Conservation (phyloP, 805 yeast species). For the Cyberlindnera galapagoensis region DNA sequence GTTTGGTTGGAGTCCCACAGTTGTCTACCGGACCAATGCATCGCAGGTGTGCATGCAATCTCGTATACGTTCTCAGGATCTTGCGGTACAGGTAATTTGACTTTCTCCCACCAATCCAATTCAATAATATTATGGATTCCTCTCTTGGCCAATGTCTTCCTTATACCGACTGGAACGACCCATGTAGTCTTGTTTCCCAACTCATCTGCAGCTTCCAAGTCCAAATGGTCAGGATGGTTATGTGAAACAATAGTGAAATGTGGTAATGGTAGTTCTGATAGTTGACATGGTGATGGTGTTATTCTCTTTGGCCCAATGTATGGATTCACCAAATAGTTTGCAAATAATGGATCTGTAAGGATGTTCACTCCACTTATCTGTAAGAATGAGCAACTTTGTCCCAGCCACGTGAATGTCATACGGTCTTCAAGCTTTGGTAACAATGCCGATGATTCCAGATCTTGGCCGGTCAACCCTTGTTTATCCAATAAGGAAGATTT, state of each 20-base stretch:
- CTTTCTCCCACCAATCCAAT: conserved; percentile 89
- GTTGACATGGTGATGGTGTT: conserved; percentile 64
- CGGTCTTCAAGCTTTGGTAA: conserved; percentile 37
- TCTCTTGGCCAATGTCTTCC: conserved; percentile 45
- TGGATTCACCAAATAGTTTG: conserved; percentile 54
- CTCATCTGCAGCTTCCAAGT: conserved; percentile 44
- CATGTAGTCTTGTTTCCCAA: conserved; percentile 63
- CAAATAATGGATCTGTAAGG: conserved; percentile 80
- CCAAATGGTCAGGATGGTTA: conserved; percentile 94
- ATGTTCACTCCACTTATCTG: conserved; percentile 69
- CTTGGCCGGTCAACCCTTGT: conserved; percentile 7
- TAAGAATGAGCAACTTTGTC: conserved; percentile 80
- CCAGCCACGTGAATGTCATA: conserved; percentile 81
- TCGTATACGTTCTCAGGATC: conserved; percentile 50
- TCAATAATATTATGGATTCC: conserved; percentile 64
- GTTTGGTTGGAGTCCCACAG: conserved; percentile 75
- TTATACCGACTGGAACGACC: conserved; percentile 84
- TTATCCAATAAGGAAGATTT: conserved; percentile 10
- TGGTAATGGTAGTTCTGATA: conserved; percentile 59
- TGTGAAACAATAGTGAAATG: conserved; percentile 80
- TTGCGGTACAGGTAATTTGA: conserved; percentile 29
- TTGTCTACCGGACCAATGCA: conserved; percentile 94
- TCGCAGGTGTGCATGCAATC: conserved; percentile 84
- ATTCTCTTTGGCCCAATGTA: conserved; percentile 78
- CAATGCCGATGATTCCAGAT: too few relatives aligned